Evolutionary conservation across 192 early-diverging fungal species (phyloP).

Genomic region (Umbelopsis vinacea): DNA sequence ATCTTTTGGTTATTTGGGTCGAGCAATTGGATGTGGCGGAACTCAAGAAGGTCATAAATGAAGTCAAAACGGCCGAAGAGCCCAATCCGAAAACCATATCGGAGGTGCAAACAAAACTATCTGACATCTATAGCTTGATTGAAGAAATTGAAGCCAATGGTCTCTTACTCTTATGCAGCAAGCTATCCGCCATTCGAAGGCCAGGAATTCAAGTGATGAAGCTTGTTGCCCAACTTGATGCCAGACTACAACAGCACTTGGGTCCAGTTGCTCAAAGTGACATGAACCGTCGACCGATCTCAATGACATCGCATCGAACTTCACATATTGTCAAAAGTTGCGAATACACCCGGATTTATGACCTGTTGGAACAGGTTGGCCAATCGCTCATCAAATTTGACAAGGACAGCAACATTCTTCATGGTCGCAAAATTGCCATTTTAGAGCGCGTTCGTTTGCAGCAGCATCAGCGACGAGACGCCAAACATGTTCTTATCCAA

Average conservation of each 20-base stretch:
- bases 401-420: slow-evolving; percentile 49
- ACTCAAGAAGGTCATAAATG: slow-evolving; percentile 25
- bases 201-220: slow-evolving; percentile 66
- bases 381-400: slow-evolving; percentile 57
- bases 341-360: slow-evolving; percentile 38
- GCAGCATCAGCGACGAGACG: slow-evolving; percentile 55
- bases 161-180: slow-evolving; percentile 70
- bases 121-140: slow-evolving; percentile 49
- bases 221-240: slow-evolving; percentile 56
- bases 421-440: slow-evolving; percentile 45
- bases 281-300: not conserved
- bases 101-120: slow-evolving; percentile 41
- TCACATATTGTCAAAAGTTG: slow-evolving; percentile 23
- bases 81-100: slow-evolving; percentile 36
- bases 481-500: slow-evolving; percentile 57
- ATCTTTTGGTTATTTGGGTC: slow-evolving; percentile 63
- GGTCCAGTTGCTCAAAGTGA: slow-evolving; percentile 9
- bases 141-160: slow-evolving; percentile 79
- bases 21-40: slow-evolving; percentile 45
- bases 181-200: slow-evolving; percentile 57
- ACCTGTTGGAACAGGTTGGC: slow-evolving; percentile 42
- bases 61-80: slow-evolving; percentile 28
- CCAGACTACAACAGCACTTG: slow-evolving; percentile 32
- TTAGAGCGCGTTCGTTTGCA: slow-evolving; percentile 48
- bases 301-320: slow-evolving; percentile 27